A percentile compares a stretch with the other conserved stretches of the same genome.
Evolutionary conservation across 129 eudicot genomes (phyloP).

Genomic region (Tanacetum coccineum): DNA sequence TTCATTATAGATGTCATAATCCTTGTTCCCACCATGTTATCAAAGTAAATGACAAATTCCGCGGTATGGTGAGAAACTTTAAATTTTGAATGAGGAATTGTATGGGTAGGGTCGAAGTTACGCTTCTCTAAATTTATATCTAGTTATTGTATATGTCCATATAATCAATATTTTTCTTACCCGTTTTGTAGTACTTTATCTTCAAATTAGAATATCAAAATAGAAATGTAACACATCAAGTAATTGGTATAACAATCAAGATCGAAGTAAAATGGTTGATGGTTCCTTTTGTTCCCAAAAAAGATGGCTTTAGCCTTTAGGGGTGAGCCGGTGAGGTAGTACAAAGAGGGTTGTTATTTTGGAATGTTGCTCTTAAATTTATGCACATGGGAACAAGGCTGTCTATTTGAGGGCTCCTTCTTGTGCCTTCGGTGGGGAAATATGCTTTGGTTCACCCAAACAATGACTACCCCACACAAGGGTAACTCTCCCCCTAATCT

Average conservation of each 20-base stretch:
- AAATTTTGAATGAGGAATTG: conserved; percentile 12
- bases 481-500: conserved; percentile 37
- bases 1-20: conserved; percentile 21
- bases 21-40: conserved; percentile 29
- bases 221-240: not conserved
- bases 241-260: not conserved
- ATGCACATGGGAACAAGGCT: conserved; percentile 61
- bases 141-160: too few species aligned
- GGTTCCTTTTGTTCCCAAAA: conserved; percentile 40
- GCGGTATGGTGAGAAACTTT: conserved; percentile 10
- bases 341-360: conserved; percentile 53
- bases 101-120: not conserved
- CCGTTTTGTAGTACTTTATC: too few species aligned
- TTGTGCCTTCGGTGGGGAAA: conserved; percentile 51
- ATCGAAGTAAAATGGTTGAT: conserved; percentile 26
- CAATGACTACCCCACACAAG: conserved; percentile 50
- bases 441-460: conserved; percentile 45
- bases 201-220: too few species aligned
- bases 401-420: conserved; percentile 47
- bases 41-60: conserved; percentile 19
- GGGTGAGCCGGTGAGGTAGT: conserved; percentile 31
- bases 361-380: conserved; percentile 68
- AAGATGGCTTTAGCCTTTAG: conserved; percentile 30
- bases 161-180: too few species aligned
- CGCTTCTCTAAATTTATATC: too few species aligned